Conservation (phyloP, 139 green algal genomes). For the Desmodesmus armatus region DNA sequence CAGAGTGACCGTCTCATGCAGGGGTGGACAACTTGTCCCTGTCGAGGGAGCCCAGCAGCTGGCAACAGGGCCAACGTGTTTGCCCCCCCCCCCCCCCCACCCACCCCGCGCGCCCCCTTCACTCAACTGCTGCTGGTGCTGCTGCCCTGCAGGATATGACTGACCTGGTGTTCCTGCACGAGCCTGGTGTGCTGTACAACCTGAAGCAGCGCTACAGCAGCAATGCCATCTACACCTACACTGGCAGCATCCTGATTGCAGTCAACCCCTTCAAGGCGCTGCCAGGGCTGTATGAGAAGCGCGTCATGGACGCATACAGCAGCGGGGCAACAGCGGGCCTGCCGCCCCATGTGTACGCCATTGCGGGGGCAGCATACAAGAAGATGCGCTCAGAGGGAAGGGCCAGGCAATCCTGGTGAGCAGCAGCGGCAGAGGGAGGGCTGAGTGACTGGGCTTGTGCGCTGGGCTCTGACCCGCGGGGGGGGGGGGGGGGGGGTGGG, state of each 20-base stretch:
- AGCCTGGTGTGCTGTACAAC: slow-evolving; percentile 96
- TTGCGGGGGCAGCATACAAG: slow-evolving; percentile 86
- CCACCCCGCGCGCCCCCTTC: no score
- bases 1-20: no score
- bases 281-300: slow-evolving; percentile 84
- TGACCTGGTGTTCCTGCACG: slow-evolving; percentile 95
- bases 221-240: slow-evolving; percentile 96
- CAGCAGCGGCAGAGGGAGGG: no score
- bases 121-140: neutral
- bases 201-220: slow-evolving; percentile 82
- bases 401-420: slow-evolving; percentile 91
- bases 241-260: slow-evolving; percentile 93
- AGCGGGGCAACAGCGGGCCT: slow-evolving; percentile 58
- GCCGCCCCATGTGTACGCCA: slow-evolving; percentile 92
- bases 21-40: no score
- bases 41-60: no score
- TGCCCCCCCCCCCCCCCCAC: no score
- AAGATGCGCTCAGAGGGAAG: slow-evolving; percentile 84
- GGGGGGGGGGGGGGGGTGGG: neutral
- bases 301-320: slow-evolving; percentile 93
- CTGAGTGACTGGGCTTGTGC: no score
- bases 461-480: no score
- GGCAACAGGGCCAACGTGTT: no score
- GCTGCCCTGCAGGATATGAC: slow-evolving; percentile 94
- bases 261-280: slow-evolving; percentile 90